These are phyloP conservation scores for Rhynchospora pubera DNA, from an alignment of 176 grass and related monocot species.

Conservation along the genomic window DNA sequence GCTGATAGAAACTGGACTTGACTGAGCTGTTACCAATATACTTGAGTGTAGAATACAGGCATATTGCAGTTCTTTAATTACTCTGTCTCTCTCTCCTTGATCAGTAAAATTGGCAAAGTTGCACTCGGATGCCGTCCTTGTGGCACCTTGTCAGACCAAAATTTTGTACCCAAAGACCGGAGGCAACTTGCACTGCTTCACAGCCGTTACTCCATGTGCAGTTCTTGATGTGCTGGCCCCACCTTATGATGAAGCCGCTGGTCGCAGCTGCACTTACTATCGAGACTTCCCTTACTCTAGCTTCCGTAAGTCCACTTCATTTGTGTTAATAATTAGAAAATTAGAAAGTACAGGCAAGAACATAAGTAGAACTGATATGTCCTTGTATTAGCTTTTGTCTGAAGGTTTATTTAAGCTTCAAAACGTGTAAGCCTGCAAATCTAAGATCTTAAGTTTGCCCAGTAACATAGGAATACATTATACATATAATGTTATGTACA, in stretches of 20 bases:
- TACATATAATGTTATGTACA: neutral
- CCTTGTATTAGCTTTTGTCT: neutral
- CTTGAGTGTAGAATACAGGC: constrained; percentile 3
- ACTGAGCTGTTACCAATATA: neutral
- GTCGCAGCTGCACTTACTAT: constrained; percentile 70
- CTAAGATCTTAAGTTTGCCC: neutral
- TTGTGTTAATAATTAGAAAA: neutral
- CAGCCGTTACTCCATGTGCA: constrained; percentile 65
- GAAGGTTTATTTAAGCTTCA: neutral
- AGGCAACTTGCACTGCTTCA: constrained; percentile 87
- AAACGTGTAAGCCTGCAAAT: neutral
- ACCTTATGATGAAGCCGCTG: constrained; percentile 41
- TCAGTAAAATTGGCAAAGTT: constrained; percentile 59
- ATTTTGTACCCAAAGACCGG: constrained; percentile 71
- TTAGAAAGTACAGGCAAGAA: neutral
- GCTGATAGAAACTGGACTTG: neutral
- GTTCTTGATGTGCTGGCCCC: constrained; percentile 78
- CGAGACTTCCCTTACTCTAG: constrained; percentile 22
- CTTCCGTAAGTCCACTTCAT: constrained; percentile 16
- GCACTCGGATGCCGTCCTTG: constrained; percentile 51
- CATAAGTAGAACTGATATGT: neutral
- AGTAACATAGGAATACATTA: neutral
- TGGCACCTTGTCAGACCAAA: constrained; percentile 32
- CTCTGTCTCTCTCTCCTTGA: constrained; percentile 6
- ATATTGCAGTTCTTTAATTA: neutral